These are phyloP conservation scores for Arthrobotrys musiformis DNA, from an alignment of 2,329 filamentous ascomycete species.

Conservation along the genomic window DNA sequence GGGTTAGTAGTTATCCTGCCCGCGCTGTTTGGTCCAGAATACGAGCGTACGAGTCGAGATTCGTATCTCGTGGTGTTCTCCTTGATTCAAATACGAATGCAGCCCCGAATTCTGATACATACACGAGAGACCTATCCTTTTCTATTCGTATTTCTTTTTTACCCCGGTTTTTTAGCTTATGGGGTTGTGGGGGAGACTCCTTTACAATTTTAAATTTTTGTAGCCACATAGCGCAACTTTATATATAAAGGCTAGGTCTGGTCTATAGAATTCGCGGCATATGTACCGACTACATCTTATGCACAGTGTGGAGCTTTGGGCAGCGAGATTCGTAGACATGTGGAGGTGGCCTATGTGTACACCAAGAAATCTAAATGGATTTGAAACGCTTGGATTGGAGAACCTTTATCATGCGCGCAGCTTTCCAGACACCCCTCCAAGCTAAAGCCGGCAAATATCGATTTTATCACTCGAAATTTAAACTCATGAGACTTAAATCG, in stretches of 20 bases:
- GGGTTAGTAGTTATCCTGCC: conserved; percentile 3
- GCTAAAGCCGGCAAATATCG: too few relatives aligned
- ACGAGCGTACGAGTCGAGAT: neutral
- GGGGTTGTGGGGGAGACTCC: conserved; percentile 32
- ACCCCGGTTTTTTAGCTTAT: neutral
- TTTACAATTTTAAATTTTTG: conserved; percentile 21
- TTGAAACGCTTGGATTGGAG: too few relatives aligned
- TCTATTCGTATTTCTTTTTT: neutral
- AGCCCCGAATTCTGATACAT: neutral
- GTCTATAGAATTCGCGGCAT: neutral
- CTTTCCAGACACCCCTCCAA: too few relatives aligned
- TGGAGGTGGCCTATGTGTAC: too few relatives aligned
- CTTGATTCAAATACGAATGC: conserved; percentile 7
- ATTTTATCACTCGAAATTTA: too few relatives aligned
- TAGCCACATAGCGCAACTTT: conserved; percentile 24
- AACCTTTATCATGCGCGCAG: too few relatives aligned
- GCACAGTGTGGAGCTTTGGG: too few relatives aligned
- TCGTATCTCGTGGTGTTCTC: neutral
- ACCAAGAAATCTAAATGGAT: too few relatives aligned
- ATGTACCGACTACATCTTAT: too few relatives aligned
- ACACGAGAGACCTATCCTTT: neutral
- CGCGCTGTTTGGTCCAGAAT: neutral
- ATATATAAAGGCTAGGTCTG: neutral
- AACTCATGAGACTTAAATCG: too few relatives aligned
- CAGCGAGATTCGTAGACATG: too few relatives aligned